These are phyloP conservation scores for Lanzia echinophila DNA, from an alignment of 2,329 filamentous ascomycete species.

Conservation along the genomic window DNA sequence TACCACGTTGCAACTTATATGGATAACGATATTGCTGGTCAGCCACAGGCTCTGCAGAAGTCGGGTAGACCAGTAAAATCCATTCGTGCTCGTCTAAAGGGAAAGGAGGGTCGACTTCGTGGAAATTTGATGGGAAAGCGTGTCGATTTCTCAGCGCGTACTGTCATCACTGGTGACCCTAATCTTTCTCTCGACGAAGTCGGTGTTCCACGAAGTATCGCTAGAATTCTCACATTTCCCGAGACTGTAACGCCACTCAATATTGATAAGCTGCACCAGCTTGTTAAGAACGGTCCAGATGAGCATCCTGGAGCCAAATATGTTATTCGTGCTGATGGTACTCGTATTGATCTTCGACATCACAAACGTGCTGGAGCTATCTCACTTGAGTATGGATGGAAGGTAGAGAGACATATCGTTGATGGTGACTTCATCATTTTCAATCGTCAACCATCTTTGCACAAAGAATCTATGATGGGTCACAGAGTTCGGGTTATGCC, in stretches of 20 bases:
- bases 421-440: slow-evolving; percentile 98
- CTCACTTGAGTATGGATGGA: slow-evolving; percentile 91
- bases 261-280: slow-evolving; percentile 80
- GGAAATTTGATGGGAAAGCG: slow-evolving; percentile 99
- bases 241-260: slow-evolving; percentile 98
- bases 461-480: slow-evolving; percentile 99
- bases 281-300: slow-evolving; percentile 90
- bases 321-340: slow-evolving; percentile 88
- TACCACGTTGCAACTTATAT: slow-evolving; percentile 99
- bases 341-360: slow-evolving; percentile 89
- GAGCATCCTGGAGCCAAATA: slow-evolving; percentile 95
- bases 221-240: slow-evolving; percentile 87
- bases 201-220: slow-evolving; percentile 90
- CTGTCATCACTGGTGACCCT: slow-evolving; percentile 97
- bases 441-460: slow-evolving; percentile 96
- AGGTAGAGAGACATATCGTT: slow-evolving; percentile 93
- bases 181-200: slow-evolving; percentile 96
- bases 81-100: slow-evolving; percentile 94
- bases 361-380: slow-evolving; percentile 80
- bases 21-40: slow-evolving; percentile 98
- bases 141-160: slow-evolving; percentile 98
- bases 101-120: slow-evolving; percentile 94
- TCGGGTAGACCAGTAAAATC: slow-evolving; percentile 95
- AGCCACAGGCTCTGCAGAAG: slow-evolving; percentile 92
- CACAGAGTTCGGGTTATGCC: slow-evolving; percentile 97